These are phyloP conservation scores for Dendrobium catenatum DNA, from an alignment of 106 monocot species.

Conservation along the genomic window DNA sequence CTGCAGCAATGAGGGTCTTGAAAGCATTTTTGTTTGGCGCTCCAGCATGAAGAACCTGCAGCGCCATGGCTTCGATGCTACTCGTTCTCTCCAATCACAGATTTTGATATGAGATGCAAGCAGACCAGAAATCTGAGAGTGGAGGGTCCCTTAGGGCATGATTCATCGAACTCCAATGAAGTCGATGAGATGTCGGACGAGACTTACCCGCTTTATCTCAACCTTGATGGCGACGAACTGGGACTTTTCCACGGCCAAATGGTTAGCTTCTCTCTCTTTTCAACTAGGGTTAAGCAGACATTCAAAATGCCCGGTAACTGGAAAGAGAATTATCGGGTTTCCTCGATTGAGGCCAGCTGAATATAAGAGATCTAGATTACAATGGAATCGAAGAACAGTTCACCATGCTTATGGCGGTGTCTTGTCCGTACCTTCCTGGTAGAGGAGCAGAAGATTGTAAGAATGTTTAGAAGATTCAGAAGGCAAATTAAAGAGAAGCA, in stretches of 20 bases:
- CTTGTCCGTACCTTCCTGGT: conserved; percentile 47
- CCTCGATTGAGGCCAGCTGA: conserved; percentile 36
- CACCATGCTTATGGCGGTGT: conserved; percentile 40
- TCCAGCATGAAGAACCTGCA: conserved; percentile 43
- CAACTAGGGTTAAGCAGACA: not conserved
- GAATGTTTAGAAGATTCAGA: conserved; percentile 68
- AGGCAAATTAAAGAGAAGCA: conserved; percentile 49
- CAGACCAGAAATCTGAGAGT: not conserved
- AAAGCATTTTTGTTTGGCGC: conserved; percentile 62
- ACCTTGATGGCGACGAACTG: conserved; percentile 57
- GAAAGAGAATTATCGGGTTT: conserved; percentile 8
- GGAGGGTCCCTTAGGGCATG: too few species aligned
- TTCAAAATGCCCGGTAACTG: too few species aligned
- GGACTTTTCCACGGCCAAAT: conserved; percentile 28
- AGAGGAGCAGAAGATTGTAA: conserved; percentile 9
- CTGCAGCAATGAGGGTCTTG: conserved; percentile 81
- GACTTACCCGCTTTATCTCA: conserved; percentile 59
- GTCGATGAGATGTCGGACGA: conserved; percentile 36
- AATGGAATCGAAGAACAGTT: conserved; percentile 31
- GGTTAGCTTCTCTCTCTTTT: conserved; percentile 33
- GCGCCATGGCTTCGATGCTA: not conserved
- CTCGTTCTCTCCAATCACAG: not conserved
- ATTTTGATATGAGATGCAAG: not conserved
- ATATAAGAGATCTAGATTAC: conserved; percentile 33
- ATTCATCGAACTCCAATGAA: conserved; percentile 29